Conservation (phyloP, 2,329 filamentous ascomycete genomes). For the Allantophomopsis cytisporea region DNA sequence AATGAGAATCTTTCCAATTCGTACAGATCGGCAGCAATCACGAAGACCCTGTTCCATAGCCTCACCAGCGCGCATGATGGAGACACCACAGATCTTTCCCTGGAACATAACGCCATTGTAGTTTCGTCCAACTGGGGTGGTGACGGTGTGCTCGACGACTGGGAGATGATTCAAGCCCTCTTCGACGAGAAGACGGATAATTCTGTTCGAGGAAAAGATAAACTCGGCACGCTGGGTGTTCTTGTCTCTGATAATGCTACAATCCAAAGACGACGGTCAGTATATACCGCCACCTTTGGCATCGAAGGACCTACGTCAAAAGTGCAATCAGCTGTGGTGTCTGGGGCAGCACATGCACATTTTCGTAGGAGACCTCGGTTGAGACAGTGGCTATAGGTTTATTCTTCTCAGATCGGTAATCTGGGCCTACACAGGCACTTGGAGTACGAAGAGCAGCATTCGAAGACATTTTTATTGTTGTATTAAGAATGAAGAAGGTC, state of each 20-base stretch:
- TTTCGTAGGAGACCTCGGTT: constrained; percentile 65
- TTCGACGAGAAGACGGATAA: constrained; percentile 91
- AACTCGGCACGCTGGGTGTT: constrained; percentile 88
- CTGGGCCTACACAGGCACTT: constrained; percentile 61
- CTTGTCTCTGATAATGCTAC: constrained; percentile 88
- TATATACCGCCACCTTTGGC: too few relatives aligned
- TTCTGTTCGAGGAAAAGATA: constrained; percentile 97
- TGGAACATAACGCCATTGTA: constrained; percentile 92
- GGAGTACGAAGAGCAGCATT: constrained; percentile 22
- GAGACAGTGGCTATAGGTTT: constrained; percentile 86
- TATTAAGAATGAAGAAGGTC: too few relatives aligned
- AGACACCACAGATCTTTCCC: constrained; percentile 96
- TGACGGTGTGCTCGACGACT: constrained; percentile 77
- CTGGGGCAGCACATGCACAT: constrained; percentile 81
- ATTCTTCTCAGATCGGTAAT: constrained; percentile 62
- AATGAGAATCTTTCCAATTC: constrained; percentile 97
- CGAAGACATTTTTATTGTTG: constrained; percentile 9
- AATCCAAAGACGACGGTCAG: neutral
- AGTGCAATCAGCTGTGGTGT: constrained; percentile 95
- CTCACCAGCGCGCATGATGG: constrained; percentile 95
- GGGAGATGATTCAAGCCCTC: constrained; percentile 95
- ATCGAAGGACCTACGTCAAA: constrained; percentile 62
- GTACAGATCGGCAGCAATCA: constrained; percentile 93
- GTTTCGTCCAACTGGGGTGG: constrained; percentile 74
- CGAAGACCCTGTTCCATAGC: constrained; percentile 96